Evolutionary conservation across 2,329 filamentous ascomycete species (phyloP).

Genomic region (Ascochyta koolunga): DNA sequence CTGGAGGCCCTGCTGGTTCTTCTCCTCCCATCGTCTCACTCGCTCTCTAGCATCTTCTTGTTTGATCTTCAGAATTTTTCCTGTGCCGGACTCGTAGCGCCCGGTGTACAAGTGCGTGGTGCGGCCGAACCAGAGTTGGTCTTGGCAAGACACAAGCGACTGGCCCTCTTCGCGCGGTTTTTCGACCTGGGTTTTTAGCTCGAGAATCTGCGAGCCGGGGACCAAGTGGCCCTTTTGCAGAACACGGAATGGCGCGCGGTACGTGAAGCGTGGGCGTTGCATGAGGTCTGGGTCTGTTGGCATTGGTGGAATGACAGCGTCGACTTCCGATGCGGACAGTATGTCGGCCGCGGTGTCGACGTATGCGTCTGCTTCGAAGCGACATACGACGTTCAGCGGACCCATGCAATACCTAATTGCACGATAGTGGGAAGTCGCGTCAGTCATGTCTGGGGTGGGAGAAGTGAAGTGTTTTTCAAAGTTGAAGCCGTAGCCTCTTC

Average conservation of each 20-base stretch:
- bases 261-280: slow-evolving; percentile 23
- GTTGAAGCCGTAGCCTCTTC: slow-evolving; percentile 27
- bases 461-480: slow-evolving; percentile 38
- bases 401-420: slow-evolving; percentile 38
- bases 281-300: slow-evolving; percentile 3
- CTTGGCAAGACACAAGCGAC: slow-evolving; percentile 23
- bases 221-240: slow-evolving; percentile 35
- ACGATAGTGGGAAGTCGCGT: slow-evolving; percentile 39
- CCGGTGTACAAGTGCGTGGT: slow-evolving; percentile 33
- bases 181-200: slow-evolving; percentile 33
- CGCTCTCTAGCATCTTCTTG: slow-evolving; percentile 24
- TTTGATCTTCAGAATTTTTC: slow-evolving; percentile 20
- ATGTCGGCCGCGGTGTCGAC: slow-evolving; percentile 24
- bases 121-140: slow-evolving; percentile 43
- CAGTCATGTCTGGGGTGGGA: slow-evolving; percentile 26
- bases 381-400: slow-evolving; percentile 30
- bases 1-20: slow-evolving; percentile 28
- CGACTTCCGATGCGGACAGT: slow-evolving; percentile 12
- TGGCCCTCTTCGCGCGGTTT: slow-evolving; percentile 13
- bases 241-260: slow-evolving; percentile 24
- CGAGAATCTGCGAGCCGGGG: slow-evolving; percentile 29
- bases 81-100: slow-evolving; percentile 21
- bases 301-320: slow-evolving; percentile 3
- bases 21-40: slow-evolving; percentile 29
- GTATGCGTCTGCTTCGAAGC: slow-evolving; percentile 41